phyloP scores from a whole-genome alignment of 139 green algal species.

The Chlamydomonas sp. region DNA sequence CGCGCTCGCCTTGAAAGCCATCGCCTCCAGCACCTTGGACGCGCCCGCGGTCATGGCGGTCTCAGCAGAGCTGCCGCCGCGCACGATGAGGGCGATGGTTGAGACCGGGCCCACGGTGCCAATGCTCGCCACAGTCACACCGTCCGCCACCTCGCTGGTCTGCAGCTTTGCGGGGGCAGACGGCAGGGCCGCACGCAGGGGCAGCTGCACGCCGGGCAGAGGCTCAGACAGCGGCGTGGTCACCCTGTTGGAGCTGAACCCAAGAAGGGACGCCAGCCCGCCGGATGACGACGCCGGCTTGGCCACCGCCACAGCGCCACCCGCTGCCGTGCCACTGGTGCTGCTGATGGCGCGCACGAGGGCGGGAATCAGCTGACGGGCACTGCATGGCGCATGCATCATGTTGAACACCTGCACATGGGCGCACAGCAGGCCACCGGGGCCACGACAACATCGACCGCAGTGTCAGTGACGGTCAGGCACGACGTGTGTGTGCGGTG shows the following conservation, averaged over 20 bases:
- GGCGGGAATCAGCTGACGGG: slow-evolving; percentile 2
- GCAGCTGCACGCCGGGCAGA: slow-evolving; percentile 1
- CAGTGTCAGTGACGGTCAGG: too few relatives aligned
- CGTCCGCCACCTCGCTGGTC: slow-evolving; percentile 4
- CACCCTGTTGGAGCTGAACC: slow-evolving; percentile 6
- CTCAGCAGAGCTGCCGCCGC: slow-evolving; percentile 35
- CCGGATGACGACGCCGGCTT: neutral
- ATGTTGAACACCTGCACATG: too few relatives aligned
- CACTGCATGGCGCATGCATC: too few relatives aligned
- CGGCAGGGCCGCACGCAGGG: neutral
- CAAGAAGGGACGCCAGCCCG: neutral
- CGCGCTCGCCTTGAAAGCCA: slow-evolving; percentile 53
- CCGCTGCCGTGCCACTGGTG: neutral
- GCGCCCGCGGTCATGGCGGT: slow-evolving; percentile 29
- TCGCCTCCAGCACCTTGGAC: slow-evolving; percentile 39
- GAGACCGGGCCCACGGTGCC: slow-evolving; percentile 27
- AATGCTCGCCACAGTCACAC: slow-evolving; percentile 28
- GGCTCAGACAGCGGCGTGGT: neutral
- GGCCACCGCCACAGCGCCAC: neutral
- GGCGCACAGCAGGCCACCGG: too few relatives aligned
- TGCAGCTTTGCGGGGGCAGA: slow-evolving; percentile 12
- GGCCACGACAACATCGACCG: too few relatives aligned
- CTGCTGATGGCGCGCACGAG: slow-evolving; percentile 1
- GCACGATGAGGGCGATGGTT: slow-evolving; percentile 30
- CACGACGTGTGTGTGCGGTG: too few relatives aligned